Conservation (phyloP, 2,329 filamentous ascomycete species). For the Xenoacremonium recifei region DNA sequence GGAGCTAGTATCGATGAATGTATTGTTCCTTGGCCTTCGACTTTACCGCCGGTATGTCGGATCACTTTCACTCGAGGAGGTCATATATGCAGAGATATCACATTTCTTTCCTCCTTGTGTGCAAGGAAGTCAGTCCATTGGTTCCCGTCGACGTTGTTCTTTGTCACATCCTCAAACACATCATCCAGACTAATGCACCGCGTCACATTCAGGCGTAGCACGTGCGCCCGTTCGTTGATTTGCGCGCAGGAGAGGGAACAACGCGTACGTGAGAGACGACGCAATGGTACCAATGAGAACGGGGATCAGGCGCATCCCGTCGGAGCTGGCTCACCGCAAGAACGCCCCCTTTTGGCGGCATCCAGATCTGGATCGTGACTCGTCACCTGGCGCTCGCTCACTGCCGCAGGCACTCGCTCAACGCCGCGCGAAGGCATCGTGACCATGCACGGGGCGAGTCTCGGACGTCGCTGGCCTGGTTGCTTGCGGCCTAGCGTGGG, state of each 20-base stretch:
- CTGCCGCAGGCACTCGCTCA: no score
- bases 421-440: conserved; percentile 22
- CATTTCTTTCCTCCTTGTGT: no score
- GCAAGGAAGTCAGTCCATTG: no score
- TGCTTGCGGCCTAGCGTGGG: no score
- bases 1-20: no score
- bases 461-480: no score
- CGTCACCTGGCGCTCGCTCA: conserved; percentile 7
- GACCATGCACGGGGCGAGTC: conserved; percentile 21
- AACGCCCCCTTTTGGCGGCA: conserved; percentile 6
- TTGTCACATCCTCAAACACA: no score
- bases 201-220: conserved; percentile 23
- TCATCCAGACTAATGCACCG: conserved; percentile 15
- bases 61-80: no score
- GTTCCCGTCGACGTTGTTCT: no score
- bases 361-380: conserved; percentile 7
- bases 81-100: no score
- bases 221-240: conserved; percentile 25
- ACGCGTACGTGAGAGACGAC: conserved; percentile 6
- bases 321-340: conserved; percentile 10
- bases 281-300: conserved; percentile 2
- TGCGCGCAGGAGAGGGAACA: conserved; percentile 16
- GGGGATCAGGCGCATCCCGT: conserved; percentile 3
- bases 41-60: no score
- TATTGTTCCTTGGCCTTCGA: no score